Evolutionary conservation across 2,329 filamentous ascomycete species (phyloP), one percentile per base, ranked within the genome.

Genomic region (Exophiala sp.): DNA sequence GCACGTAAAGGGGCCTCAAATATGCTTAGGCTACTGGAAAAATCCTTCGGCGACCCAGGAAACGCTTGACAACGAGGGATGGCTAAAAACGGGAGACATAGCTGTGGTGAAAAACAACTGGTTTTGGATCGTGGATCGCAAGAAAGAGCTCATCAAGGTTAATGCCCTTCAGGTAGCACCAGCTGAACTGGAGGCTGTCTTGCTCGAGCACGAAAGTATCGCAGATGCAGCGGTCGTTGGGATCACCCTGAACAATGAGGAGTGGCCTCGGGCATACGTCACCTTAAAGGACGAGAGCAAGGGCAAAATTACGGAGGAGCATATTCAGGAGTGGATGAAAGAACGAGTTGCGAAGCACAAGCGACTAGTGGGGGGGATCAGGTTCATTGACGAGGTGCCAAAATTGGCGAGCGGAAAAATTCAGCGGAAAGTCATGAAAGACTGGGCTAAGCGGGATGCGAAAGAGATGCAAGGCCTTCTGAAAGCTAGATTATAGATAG

Each of bases 81-180:
- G 7, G 5, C 20, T 21, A 8, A 8, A 21, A 3, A 42, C 40
- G 7, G 40, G 40, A 10, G 40, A 42, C 20, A 21, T 42, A 3
- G 38, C 20, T 29, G 24, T 42, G 7, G 5, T 24, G 3, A 18
- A 3, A 21, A 8, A 42, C 16, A 3, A 21, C 16, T 7, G 40
- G 24, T 24, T 10, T 42, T 9, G 38, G 9, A 83, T 92, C 65
- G 91, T 89, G 0, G 89, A 94, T 67, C 83, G 89, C 3, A 72
- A 87, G 10, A 88, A 87, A 53, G 72, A 68, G 42, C 62, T 70
- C 36, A 72, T 71, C 63, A 79, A 85, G 68, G 82, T 76, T 65
- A 83, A 87, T 66, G 57, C 41, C 10, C 44, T 52, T 11, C 48
- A 76, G 65, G 74, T 77, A 1, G 66, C 74, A 2, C 76, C 76